Percentiles rank a stretch among this genome's conserved stretches.
phyloP scores from a whole-genome alignment of 441 rosid genomes.

The Erodium trifolium region DNA sequence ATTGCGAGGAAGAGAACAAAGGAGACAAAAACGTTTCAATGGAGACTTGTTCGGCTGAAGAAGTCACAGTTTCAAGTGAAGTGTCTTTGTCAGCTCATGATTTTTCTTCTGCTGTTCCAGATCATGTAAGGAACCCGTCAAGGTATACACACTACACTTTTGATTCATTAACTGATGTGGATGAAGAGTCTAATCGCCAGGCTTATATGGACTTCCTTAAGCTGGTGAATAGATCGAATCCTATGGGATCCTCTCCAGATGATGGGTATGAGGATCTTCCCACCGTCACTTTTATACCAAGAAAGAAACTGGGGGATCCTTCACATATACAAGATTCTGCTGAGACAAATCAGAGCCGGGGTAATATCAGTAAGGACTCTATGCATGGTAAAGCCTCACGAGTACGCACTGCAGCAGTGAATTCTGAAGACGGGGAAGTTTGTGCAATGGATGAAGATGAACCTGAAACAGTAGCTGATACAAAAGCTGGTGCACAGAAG shows the following conservation, averaged over 20 bases:
- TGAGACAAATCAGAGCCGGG: conserved; percentile 22
- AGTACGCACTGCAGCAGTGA: conserved; percentile 32
- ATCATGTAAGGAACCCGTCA: conserved; percentile 65
- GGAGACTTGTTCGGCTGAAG: conserved; percentile 14
- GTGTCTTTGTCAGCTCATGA: conserved; percentile 14
- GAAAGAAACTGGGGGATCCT: conserved; percentile 35
- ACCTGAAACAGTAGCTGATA: too few relatives aligned
- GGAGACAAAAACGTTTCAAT: conserved; percentile 10
- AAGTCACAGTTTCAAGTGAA: conserved; percentile 18
- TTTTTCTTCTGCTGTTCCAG: conserved; percentile 34
- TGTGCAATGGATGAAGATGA: not conserved
- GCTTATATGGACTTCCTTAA: conserved; percentile 69
- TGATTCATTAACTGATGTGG: conserved; percentile 42
- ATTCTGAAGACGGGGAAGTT: conserved; percentile 29
- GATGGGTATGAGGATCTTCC: conserved; percentile 43
- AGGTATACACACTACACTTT: conserved; percentile 68
- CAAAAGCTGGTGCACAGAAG: conserved; percentile 21
- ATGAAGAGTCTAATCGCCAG: conserved; percentile 63
- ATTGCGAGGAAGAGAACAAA: conserved; percentile 23
- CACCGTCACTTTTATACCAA: conserved; percentile 57
- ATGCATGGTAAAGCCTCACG: conserved; percentile 27
- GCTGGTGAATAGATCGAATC: conserved; percentile 34
- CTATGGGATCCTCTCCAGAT: conserved; percentile 25
- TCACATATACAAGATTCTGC: conserved; percentile 19
- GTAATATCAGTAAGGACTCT: conserved; percentile 23